Evolutionary conservation across 768 basidiomycete species (phyloP).

Genomic region (Panellus pusillus): DNA sequence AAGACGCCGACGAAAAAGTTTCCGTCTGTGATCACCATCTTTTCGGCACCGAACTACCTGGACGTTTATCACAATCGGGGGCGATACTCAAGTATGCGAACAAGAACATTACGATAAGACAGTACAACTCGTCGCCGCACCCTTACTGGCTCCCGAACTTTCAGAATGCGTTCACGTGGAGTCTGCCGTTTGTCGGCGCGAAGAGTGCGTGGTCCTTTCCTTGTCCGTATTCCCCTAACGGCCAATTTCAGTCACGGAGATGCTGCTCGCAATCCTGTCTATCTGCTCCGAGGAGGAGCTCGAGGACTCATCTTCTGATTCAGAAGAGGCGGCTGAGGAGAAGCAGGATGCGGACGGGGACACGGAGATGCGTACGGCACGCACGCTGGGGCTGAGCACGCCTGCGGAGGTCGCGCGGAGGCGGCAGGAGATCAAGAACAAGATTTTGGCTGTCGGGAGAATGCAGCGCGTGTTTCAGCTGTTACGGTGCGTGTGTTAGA

Average conservation of each 20-base stretch:
- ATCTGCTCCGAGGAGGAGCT: conserved; percentile 95
- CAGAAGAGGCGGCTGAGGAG: conserved; percentile 26
- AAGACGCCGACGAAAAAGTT: conserved; percentile 95
- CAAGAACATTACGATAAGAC: conserved; percentile 93
- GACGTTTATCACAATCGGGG: conserved; percentile 95
- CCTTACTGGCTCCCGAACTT: conserved; percentile 97
- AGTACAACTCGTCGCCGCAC: conserved; percentile 78
- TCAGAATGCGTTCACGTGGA: conserved; percentile 98
- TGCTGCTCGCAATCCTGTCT: conserved; percentile 92
- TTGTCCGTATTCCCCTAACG: conserved; percentile 21
- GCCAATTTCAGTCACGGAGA: conserved; percentile 77
- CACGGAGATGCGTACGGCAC: conserved; percentile 29
- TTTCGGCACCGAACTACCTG: conserved; percentile 95
- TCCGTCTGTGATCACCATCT: conserved; percentile 96
- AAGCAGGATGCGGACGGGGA: conserved; percentile 31
- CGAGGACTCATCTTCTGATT: conserved; percentile 45
- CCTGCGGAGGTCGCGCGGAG: conserved; percentile 51
- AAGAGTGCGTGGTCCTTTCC: conserved; percentile 66
- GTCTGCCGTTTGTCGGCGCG: conserved; percentile 93
- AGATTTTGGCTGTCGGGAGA: conserved; percentile 88
- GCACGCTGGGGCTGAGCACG: conserved; percentile 28
- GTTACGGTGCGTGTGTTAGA: conserved; percentile 59
- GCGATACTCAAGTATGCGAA: conserved; percentile 97
- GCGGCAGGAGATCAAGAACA: conserved; percentile 83
- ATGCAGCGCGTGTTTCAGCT: conserved; percentile 91